Evolutionary conservation across 192 early-diverging fungal genomes (phyloP).

Genomic region (Piromyces finnis): DNA sequence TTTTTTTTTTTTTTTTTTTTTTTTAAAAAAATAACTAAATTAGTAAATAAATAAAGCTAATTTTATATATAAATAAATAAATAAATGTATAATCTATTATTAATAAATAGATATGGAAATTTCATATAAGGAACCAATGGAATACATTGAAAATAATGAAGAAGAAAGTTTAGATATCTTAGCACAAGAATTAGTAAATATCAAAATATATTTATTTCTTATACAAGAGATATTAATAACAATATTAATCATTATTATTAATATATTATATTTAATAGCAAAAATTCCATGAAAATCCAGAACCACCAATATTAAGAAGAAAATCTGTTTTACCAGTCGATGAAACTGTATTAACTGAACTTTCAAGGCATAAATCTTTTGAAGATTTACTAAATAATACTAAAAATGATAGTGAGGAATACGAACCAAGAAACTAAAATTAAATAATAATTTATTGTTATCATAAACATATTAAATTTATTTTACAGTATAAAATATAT

Average conservation of each 20-base stretch:
- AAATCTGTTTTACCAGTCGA: constrained; percentile 51
- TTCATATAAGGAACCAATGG: constrained; percentile 7
- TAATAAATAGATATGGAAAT: neutral
- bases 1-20: too few relatives aligned
- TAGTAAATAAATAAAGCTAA: too few relatives aligned
- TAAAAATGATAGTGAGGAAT: neutral
- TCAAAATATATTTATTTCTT: too few relatives aligned
- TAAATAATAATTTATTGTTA: neutral
- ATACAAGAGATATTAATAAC: too few relatives aligned
- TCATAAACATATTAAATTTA: neutral
- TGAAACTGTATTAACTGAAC: constrained; percentile 33
- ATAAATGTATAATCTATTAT: too few relatives aligned
- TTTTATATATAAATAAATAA: too few relatives aligned
- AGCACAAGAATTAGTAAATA: neutral
- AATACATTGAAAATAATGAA: constrained; percentile 2
- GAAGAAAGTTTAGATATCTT: constrained; percentile 17
- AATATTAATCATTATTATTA: neutral
- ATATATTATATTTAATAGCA: too few relatives aligned
- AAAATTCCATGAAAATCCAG: constrained; percentile 30
- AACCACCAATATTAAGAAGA: constrained; percentile 31
- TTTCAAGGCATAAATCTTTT: constrained; percentile 33
- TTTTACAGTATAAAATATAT: neutral
- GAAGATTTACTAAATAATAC: constrained; percentile 29
- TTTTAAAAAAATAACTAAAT: too few relatives aligned
- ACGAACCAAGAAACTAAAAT: neutral